Conservation (phyloP, 2,329 filamentous ascomycete genomes). For the Venturia aucupariae region DNA sequence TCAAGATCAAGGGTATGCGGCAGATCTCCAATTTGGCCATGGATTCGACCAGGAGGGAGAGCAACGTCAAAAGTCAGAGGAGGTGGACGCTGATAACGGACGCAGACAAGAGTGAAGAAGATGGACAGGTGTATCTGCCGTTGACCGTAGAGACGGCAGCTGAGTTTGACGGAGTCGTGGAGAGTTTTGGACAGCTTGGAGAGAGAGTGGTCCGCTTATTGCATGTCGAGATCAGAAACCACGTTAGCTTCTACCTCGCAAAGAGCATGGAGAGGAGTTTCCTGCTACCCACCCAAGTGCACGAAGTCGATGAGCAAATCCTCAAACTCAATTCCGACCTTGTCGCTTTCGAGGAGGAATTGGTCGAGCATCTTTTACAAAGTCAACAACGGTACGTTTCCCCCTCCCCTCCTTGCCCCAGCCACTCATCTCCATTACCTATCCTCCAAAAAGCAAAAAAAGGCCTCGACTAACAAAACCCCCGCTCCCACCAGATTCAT, state of each 20-base stretch:
- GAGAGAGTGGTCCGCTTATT: constrained; percentile 72
- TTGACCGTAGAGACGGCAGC: constrained; percentile 76
- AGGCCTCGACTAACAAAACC: no score
- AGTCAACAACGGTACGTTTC: constrained; percentile 41
- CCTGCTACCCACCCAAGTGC: constrained; percentile 59
- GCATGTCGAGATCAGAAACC: constrained; percentile 80
- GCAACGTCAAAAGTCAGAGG: constrained; percentile 36
- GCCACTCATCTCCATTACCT: no score
- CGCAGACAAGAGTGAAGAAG: constrained; percentile 36
- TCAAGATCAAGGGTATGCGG: constrained; percentile 70
- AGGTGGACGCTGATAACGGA: constrained; percentile 78
- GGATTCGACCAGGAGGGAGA: constrained; percentile 48
- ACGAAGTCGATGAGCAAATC: constrained; percentile 69
- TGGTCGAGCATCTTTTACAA: constrained; percentile 61
- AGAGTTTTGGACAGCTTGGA: constrained; percentile 73
- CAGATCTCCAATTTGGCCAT: constrained; percentile 69
- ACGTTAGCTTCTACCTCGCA: constrained; percentile 70
- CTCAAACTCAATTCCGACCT: constrained; percentile 76
- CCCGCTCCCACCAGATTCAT: constrained; percentile 52
- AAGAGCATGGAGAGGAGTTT: constrained; percentile 40
- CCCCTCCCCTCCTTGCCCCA: background rate
- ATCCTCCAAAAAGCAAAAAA: no score
- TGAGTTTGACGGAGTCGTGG: constrained; percentile 80
- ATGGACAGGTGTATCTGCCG: constrained; percentile 69
- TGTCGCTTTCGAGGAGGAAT: constrained; percentile 77